Evolutionary conservation across 192 early-diverging fungal genomes (phyloP).

Genomic region (Obelidium mucronatum): DNA sequence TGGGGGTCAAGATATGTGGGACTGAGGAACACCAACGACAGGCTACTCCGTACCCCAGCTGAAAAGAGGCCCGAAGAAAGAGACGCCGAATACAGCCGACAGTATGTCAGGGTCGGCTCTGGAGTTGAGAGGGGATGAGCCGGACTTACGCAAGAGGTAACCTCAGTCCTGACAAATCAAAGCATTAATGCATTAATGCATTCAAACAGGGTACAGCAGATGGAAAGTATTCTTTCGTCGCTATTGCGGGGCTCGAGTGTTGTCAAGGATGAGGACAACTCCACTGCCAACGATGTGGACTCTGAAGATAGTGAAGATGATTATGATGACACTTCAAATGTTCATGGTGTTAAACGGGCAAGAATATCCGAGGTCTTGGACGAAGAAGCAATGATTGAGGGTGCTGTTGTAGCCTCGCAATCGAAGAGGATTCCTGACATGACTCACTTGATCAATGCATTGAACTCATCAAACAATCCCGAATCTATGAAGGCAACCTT

Average conservation of each 20-base stretch:
- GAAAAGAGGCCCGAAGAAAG: constrained; percentile 24
- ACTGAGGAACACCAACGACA: no score
- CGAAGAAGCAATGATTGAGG: not conserved
- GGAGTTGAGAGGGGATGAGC: no score
- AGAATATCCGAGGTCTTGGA: constrained; percentile 6
- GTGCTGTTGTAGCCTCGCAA: not conserved
- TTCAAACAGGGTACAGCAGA: constrained; percentile 15
- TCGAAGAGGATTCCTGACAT: constrained; percentile 1
- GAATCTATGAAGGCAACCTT: constrained; percentile 6
- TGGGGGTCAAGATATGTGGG: no score
- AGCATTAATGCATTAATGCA: no score
- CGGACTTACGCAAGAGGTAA: no score
- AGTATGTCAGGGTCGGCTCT: no score
- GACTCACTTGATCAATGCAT: constrained; percentile 20
- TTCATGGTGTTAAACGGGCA: not conserved
- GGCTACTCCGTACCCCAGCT: constrained; percentile 28
- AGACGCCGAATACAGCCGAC: no score
- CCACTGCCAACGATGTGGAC: constrained; percentile 3
- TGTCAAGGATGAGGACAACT: not conserved
- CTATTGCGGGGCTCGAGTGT: not conserved
- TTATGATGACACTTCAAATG: not conserved
- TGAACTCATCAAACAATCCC: constrained; percentile 29
- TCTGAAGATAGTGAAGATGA: not conserved
- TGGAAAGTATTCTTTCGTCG: constrained; percentile 23
- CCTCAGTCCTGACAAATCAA: no score